A percentile compares a stretch with the other conserved stretches of the same genome.
Evolutionary conservation across 495 filamentous ascomycete genomes (phyloP).

Genomic region (Annulohypoxylon stygium): DNA sequence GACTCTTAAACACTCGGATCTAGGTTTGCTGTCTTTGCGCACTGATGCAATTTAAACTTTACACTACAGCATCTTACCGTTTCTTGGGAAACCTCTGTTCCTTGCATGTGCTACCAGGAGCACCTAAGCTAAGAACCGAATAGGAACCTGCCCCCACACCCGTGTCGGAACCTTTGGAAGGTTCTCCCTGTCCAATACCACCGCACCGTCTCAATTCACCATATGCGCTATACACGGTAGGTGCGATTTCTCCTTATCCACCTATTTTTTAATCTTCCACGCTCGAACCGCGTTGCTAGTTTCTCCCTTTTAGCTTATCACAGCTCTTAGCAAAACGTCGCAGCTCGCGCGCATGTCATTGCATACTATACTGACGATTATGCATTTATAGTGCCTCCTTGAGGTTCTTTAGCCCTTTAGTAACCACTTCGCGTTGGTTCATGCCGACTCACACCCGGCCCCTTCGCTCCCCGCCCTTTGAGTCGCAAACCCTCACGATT

Average conservation of each 20-base stretch:
- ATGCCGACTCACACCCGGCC: conserved; percentile 18
- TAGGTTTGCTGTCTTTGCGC: conserved; percentile 2
- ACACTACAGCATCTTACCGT: conserved; percentile 8
- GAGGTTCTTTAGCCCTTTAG: conserved; percentile 33
- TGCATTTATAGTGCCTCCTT: conserved; percentile 42
- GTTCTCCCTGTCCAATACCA: conserved; percentile 26
- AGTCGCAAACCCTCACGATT: conserved; percentile 35
- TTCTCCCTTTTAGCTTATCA: conserved; percentile 3
- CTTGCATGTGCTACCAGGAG: conserved; percentile 12
- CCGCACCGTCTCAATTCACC: conserved; percentile 22
- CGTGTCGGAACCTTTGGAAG: not conserved
- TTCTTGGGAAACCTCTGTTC: conserved; percentile 3
- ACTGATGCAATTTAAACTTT: conserved; percentile 6
- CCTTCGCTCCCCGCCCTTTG: conserved; percentile 23
- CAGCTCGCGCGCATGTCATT: conserved; percentile 15
- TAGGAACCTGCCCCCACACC: conserved; percentile 31
- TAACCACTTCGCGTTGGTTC: conserved; percentile 37
- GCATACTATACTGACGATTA: conserved; percentile 26
- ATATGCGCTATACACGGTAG: conserved; percentile 7
- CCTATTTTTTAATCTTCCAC: conserved; percentile 9
- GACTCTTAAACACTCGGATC: not conserved
- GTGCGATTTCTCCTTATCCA: conserved; percentile 27
- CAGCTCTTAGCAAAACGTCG: not conserved
- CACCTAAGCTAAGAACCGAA: conserved; percentile 27
- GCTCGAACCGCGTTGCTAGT: conserved; percentile 12